These are phyloP conservation scores for Vickermania ingenoplastis DNA, from an alignment of 208 protist genomes.

Conservation along the genomic window DNA sequence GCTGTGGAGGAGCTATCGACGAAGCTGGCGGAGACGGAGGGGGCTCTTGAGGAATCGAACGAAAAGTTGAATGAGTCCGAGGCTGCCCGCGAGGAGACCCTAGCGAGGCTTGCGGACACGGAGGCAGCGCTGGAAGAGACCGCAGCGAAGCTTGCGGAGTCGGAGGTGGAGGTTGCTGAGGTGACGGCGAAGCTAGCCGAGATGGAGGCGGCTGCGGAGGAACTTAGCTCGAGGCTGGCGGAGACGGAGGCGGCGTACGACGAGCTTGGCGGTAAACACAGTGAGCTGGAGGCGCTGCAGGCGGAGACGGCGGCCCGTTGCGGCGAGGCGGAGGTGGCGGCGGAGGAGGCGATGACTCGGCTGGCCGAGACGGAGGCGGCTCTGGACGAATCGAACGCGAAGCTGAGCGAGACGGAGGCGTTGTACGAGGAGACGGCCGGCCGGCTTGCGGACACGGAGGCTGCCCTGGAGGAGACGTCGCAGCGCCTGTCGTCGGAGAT, in stretches of 20 bases:
- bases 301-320: neutral
- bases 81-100: constrained; percentile 13
- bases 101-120: constrained; percentile 11
- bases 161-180: constrained; percentile 12
- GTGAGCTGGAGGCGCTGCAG: constrained; percentile 3
- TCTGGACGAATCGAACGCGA: neutral
- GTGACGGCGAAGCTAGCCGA: neutral
- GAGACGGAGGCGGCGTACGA: constrained; percentile 3
- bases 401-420: too few relatives aligned
- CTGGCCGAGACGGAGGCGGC: neutral
- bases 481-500: constrained; percentile 9
- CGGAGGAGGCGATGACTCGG: too few relatives aligned
- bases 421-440: constrained; percentile 1
- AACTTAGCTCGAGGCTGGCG: constrained; percentile 3
- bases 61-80: constrained; percentile 18
- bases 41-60: constrained; percentile 5
- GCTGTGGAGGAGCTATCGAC: too few relatives aligned
- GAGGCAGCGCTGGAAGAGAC: constrained; percentile 7
- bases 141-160: constrained; percentile 13
- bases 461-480: constrained; percentile 5
- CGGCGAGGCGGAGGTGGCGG: too few relatives aligned
- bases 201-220: constrained; percentile 2
- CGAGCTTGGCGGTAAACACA: too few relatives aligned
- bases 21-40: too few relatives aligned
- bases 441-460: neutral